Percentiles rank a stretch among this genome's conserved stretches.
Evolutionary conservation across 2,329 filamentous ascomycete genomes (phyloP).

Genomic region (Claviceps digitariae): DNA sequence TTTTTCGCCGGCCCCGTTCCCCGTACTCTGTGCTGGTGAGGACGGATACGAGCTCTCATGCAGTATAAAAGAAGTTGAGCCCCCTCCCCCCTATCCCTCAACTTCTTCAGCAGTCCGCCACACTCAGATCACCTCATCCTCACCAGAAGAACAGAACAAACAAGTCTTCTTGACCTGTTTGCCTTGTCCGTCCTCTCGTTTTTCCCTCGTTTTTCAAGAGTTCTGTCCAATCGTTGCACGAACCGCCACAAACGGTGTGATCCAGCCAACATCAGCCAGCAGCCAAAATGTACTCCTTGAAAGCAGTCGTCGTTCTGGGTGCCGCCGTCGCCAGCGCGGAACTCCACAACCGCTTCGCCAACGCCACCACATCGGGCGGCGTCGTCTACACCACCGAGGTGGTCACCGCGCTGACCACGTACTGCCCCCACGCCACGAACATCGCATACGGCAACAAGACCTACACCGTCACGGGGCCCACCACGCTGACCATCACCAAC

Average conservation of each 20-base stretch:
- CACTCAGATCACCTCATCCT: background rate
- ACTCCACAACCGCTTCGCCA: background rate
- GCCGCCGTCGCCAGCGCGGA: background rate
- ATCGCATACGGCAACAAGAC: background rate
- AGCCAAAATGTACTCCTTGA: slow-evolving; percentile 1
- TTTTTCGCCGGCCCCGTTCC: too few relatives aligned
- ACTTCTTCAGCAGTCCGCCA: background rate
- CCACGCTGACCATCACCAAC: background rate
- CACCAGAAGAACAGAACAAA: background rate
- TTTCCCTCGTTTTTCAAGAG: too few relatives aligned
- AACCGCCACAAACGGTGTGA: too few relatives aligned
- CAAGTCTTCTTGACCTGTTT: too few relatives aligned
- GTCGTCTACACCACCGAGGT: slow-evolving; percentile 46
- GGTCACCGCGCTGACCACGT: slow-evolving; percentile 51
- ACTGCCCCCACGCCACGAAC: slow-evolving; percentile 46
- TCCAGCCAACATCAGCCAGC: too few relatives aligned
- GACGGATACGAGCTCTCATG: background rate
- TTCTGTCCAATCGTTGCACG: too few relatives aligned
- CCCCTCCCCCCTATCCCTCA: background rate
- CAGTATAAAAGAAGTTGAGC: background rate
- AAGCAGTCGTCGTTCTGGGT: background rate
- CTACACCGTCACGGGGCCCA: background rate
- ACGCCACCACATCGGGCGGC: slow-evolving; percentile 12
- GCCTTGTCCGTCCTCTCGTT: too few relatives aligned
- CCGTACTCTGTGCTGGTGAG: too few relatives aligned